phyloP scores from a whole-genome alignment of 2,329 filamentous ascomycete genomes.

The Monascus ruber region DNA sequence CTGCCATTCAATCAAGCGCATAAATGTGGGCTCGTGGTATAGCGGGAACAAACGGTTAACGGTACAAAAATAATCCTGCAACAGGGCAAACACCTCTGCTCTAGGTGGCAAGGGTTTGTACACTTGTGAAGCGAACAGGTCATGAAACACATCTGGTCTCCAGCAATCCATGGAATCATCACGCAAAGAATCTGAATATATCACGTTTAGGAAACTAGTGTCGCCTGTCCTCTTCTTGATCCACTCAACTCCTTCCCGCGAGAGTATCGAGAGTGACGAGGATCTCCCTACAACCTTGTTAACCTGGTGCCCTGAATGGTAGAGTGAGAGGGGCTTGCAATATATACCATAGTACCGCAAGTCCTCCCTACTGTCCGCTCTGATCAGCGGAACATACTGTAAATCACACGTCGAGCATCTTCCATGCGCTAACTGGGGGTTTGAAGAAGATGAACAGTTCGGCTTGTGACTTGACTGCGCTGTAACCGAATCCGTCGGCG shows the following conservation, averaged over 20 bases:
- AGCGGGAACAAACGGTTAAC: slow-evolving; percentile 96
- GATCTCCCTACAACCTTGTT: slow-evolving; percentile 55
- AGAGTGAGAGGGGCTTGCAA: neutral
- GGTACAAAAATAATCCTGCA: slow-evolving; percentile 88
- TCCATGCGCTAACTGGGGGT: slow-evolving; percentile 3
- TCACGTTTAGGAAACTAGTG: slow-evolving; percentile 75
- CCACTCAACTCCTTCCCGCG: slow-evolving; percentile 90
- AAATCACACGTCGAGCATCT: slow-evolving; percentile 29
- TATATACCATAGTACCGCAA: slow-evolving; percentile 74
- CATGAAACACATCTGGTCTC: slow-evolving; percentile 91
- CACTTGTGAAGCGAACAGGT: slow-evolving; percentile 71
- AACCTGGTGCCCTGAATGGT: slow-evolving; percentile 7
- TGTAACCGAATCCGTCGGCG: neutral
- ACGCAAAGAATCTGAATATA: slow-evolving; percentile 67
- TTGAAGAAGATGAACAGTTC: slow-evolving; percentile 13
- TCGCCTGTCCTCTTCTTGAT: slow-evolving; percentile 95
- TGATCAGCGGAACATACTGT: slow-evolving; percentile 64
- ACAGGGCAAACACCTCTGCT: slow-evolving; percentile 69
- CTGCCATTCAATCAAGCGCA: slow-evolving; percentile 87
- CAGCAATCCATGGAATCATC: slow-evolving; percentile 86
- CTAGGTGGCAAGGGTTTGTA: slow-evolving; percentile 73
- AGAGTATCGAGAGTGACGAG: slow-evolving; percentile 92
- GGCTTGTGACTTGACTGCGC: neutral
- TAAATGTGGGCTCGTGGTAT: slow-evolving; percentile 91
- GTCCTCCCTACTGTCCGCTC: slow-evolving; percentile 80